A percentile compares a stretch with the other conserved stretches of the same genome.
Evolutionary conservation across 2,329 filamentous ascomycete genomes (phyloP).

Genomic region (Aspergillus ustus): DNA sequence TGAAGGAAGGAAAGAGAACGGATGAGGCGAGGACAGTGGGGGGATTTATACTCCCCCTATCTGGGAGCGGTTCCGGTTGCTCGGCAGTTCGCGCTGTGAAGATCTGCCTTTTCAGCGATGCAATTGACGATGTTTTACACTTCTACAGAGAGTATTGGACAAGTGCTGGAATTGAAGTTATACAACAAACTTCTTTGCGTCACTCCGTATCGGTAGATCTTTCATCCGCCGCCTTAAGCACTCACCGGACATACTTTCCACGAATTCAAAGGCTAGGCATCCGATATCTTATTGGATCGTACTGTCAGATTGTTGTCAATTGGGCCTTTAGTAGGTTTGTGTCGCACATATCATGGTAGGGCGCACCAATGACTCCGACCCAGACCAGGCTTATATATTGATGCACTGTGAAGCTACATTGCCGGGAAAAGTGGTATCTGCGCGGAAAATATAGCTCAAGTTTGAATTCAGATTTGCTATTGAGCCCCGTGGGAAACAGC

Average conservation of each 20-base stretch:
- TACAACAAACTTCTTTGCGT: neutral
- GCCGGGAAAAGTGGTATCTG: neutral
- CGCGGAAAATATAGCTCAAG: neutral
- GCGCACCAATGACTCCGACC: neutral
- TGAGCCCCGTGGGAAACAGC: neutral
- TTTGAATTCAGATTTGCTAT: neutral
- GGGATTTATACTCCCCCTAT: neutral
- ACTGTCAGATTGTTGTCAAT: neutral
- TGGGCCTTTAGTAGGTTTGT: neutral
- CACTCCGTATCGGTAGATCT: neutral
- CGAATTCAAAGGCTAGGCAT: neutral
- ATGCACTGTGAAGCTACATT: neutral
- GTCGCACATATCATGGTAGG: neutral
- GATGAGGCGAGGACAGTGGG: constrained; percentile 4
- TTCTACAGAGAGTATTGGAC: neutral
- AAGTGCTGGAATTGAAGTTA: neutral
- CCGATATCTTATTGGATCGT: neutral
- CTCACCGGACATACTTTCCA: neutral
- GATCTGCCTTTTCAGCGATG: neutral
- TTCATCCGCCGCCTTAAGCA: neutral
- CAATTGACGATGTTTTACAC: constrained; percentile 30
- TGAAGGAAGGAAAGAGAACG: neutral
- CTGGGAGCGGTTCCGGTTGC: neutral
- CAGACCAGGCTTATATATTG: neutral
- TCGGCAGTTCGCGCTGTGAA: neutral